Evolutionary conservation across 495 filamentous ascomycete genomes (phyloP).

Genomic region (Aspergillus mulundensis): DNA sequence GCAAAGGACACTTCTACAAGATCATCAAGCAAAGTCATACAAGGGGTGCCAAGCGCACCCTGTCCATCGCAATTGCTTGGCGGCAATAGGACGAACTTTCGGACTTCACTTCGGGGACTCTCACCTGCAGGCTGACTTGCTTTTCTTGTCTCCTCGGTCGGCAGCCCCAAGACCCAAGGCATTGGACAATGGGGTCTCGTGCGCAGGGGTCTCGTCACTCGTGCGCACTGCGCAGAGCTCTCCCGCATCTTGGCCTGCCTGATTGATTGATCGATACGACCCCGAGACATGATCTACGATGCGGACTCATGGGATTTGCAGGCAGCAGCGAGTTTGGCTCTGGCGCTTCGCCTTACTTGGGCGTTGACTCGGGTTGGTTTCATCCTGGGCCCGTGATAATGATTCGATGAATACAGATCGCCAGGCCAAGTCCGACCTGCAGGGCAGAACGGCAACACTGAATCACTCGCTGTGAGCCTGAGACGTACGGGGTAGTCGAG

Average conservation of each 20-base stretch:
- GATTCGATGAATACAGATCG: background rate
- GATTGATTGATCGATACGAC: background rate
- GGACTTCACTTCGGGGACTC: background rate
- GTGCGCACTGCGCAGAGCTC: background rate
- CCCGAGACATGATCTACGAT: background rate
- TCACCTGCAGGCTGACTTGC: background rate
- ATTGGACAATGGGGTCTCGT: background rate
- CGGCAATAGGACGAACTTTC: background rate
- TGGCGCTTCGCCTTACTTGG: background rate
- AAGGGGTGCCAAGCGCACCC: conserved; percentile 13
- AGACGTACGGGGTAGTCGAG: background rate
- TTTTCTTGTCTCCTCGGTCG: background rate
- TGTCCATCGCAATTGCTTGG: conserved; percentile 16
- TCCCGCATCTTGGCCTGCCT: background rate
- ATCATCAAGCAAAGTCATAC: too few species aligned
- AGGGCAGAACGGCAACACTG: background rate
- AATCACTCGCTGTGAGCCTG: too few species aligned
- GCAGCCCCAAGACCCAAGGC: too few species aligned
- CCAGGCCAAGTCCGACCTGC: conserved; percentile 9
- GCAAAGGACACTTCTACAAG: too few species aligned
- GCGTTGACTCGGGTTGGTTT: background rate
- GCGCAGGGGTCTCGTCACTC: too few species aligned
- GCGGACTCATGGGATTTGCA: background rate
- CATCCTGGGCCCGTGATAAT: background rate
- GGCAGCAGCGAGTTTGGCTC: background rate